phyloP scores from a whole-genome alignment of 306 rosid species.

The Sechiopsis laciniata region DNA sequence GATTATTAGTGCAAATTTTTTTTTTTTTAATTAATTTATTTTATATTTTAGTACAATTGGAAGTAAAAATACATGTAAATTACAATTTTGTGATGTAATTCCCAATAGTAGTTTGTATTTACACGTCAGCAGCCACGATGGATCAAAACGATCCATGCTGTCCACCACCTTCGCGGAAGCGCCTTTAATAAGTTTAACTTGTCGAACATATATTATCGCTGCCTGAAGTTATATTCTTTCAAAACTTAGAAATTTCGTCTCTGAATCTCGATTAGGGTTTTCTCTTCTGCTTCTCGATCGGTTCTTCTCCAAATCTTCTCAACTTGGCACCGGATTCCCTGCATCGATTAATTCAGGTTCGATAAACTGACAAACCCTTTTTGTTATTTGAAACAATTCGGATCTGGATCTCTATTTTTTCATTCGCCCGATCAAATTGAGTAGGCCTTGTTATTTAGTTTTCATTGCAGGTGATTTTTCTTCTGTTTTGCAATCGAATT shows the following conservation, averaged over 20 bases:
- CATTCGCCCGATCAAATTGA: neutral
- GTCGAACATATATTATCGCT: neutral
- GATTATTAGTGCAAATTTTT: too few species aligned
- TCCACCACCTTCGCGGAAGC: conserved; percentile 18
- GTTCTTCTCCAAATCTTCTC: neutral
- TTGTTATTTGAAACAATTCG: neutral
- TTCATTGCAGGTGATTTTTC: neutral
- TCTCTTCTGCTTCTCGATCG: conserved; percentile 11
- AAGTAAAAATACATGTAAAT: too few species aligned
- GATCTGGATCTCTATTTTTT: conserved; percentile 20
- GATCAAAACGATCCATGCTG: neutral
- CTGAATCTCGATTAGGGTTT: conserved; percentile 19
- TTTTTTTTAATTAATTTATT: too few species aligned
- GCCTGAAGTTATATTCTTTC: neutral
- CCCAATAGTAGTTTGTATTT: too few species aligned
- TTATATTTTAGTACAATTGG: too few species aligned
- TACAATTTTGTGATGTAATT: too few species aligned
- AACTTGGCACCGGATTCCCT: neutral
- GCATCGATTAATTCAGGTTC: neutral
- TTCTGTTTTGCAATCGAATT: neutral
- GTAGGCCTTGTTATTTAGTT: neutral
- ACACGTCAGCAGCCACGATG: conserved; percentile 20
- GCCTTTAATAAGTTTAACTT: conserved; percentile 3
- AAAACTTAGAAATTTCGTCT: neutral
- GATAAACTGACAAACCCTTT: neutral